Evolutionary conservation across 2,329 filamentous ascomycete species (phyloP), one percentile per base, ranked within the genome.

Genomic region (Pleoardoris graminearum): DNA sequence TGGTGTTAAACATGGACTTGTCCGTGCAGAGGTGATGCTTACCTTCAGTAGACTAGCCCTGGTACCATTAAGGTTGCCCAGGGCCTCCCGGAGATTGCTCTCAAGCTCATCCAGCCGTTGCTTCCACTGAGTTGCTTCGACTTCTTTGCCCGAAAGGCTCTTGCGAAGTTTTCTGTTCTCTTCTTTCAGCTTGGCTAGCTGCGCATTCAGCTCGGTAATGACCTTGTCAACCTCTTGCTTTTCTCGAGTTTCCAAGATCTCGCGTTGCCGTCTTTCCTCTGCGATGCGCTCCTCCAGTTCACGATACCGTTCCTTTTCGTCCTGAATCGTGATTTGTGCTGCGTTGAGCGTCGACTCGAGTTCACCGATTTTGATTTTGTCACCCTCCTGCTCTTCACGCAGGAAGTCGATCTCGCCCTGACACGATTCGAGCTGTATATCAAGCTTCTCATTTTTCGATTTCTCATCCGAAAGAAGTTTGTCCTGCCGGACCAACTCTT

Each of bases 331-430:
- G 66, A 91, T 85, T 70, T 95, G 89, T n/a, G 86, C 83, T 51
- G 85, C 88, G 63, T 90, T 89, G 32, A 97, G 77, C 12, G 87
- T 85, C 7, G 90, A 89, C 68, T 97, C 92, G 7, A 97, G 80
- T 67, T 97, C 91, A 32, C 93, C 91, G 65, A 99, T 97, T 75
- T 91, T 92, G 70, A 99, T 96, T 81, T 99, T 99, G 78, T 99
- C 94, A 16, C 84, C 85, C 74, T 99, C 94, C 73, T 99, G 94
- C 77, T 99, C 94, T 70, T 99, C 94, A 1, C 94, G 87, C 45
- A 99, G 75, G 81, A 99, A 99, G 1, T 90, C 87, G 74, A 97
- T 95, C 73, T 99, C 94, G 53, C 88, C 88, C 65, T 97, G 93
- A 51, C 89, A 88, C 4, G 90, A 96, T 74, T 99, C 94, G 59